A percentile compares a stretch with the other conserved stretches of the same genome.
These are phyloP conservation scores for Colletotrichum sp. DNA, from an alignment of 2,329 filamentous ascomycete species.

Conservation along the genomic window DNA sequence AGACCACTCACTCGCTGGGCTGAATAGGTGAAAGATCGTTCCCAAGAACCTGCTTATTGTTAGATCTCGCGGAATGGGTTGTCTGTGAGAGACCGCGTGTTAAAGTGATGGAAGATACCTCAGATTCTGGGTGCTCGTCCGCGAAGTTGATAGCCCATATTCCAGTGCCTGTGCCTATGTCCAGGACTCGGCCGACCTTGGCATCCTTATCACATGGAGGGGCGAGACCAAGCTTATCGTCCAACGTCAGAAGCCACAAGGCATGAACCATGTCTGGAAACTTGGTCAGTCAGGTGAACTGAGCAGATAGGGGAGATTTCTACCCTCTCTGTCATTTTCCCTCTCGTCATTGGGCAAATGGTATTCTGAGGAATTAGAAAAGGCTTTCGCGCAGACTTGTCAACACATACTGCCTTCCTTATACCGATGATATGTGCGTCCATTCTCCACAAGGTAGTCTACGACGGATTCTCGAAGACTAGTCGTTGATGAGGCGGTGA, in stretches of 20 bases:
- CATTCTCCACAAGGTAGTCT: neutral
- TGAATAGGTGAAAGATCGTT: constrained; percentile 38
- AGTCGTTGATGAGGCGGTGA: neutral
- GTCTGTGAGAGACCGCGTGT: too few species aligned
- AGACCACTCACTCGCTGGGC: too few species aligned
- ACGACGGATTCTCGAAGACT: neutral
- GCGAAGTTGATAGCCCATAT: constrained; percentile 28
- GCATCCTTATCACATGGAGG: constrained; percentile 24
- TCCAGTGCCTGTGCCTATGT: constrained; percentile 28
- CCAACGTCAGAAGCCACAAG: neutral
- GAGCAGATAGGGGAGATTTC: too few species aligned
- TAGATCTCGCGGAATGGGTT: too few species aligned
- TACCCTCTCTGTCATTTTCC: neutral
- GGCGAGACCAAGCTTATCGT: constrained; percentile 9
- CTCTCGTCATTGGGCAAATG: neutral
- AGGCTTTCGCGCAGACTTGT: too few species aligned
- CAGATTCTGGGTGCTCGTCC: constrained; percentile 29
- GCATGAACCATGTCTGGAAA: neutral
- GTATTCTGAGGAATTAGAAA: too few species aligned
- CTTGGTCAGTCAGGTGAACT: too few species aligned
- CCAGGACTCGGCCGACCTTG: constrained; percentile 18
- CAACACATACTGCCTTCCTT: constrained; percentile 21
- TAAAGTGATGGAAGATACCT: too few species aligned
- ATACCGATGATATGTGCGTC: neutral
- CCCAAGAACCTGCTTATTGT: constrained; percentile 22